phyloP scores from a whole-genome alignment of 1,284 basidiomycete genomes.

The Rhizopogon parksii region DNA sequence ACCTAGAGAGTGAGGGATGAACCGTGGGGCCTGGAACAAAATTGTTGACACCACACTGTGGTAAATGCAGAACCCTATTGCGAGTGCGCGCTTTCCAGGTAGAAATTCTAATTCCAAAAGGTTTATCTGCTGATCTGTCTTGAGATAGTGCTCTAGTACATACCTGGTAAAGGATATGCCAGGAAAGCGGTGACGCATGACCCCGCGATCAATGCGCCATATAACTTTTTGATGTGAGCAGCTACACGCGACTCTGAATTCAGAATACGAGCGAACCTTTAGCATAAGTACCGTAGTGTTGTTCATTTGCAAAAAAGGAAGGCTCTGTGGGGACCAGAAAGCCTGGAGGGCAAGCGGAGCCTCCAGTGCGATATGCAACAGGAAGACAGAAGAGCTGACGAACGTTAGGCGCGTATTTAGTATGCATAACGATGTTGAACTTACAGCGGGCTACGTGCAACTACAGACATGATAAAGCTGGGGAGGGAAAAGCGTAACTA shows the following conservation, averaged over 20 bases:
- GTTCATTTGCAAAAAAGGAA: slow-evolving; percentile 73
- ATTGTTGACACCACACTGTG: slow-evolving; percentile 70
- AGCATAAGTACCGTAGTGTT: slow-evolving; percentile 72
- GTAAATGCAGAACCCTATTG: slow-evolving; percentile 69
- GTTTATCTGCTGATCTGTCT: neutral
- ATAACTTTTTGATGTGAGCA: slow-evolving; percentile 39
- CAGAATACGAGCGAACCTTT: slow-evolving; percentile 44
- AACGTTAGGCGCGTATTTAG: slow-evolving; percentile 2
- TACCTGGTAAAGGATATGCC: slow-evolving; percentile 60
- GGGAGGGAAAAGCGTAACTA: neutral
- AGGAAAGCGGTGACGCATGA: slow-evolving; percentile 55
- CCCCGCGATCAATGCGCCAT: slow-evolving; percentile 51
- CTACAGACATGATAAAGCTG: slow-evolving; percentile 19
- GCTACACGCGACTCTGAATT: neutral
- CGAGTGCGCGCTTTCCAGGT: slow-evolving; percentile 77
- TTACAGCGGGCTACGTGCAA: slow-evolving; percentile 31
- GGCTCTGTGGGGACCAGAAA: slow-evolving; percentile 49
- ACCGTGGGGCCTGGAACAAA: slow-evolving; percentile 68
- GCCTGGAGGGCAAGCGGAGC: slow-evolving; percentile 70
- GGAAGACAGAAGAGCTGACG: slow-evolving; percentile 56
- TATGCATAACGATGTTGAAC: slow-evolving; percentile 7
- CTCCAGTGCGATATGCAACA: slow-evolving; percentile 73
- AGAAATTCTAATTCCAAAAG: slow-evolving; percentile 51
- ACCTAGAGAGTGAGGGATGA: slow-evolving; percentile 71
- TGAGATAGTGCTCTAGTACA: slow-evolving; percentile 17